Percentiles rank a stretch among this genome's conserved stretches.
phyloP scores from a whole-genome alignment of 371 early-diverging fungal genomes.

The Apophysomyces sp. region DNA sequence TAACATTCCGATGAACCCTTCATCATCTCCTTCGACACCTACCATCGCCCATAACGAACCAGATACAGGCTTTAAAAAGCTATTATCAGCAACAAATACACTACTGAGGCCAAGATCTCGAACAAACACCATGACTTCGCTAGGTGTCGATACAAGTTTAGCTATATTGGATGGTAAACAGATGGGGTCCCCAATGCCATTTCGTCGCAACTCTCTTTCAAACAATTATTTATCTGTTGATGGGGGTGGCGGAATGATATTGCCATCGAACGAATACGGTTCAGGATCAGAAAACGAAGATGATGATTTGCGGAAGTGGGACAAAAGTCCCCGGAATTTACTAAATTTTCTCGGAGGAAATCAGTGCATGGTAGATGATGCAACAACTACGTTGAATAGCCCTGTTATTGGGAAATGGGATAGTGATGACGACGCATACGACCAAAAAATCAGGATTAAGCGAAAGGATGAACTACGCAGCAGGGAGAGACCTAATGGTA shows the following conservation, averaged over 20 bases:
- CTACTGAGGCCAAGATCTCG: constrained; percentile 48
- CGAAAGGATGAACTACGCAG: constrained; percentile 14
- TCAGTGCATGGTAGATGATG: background rate
- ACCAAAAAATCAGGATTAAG: constrained; percentile 5
- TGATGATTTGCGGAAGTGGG: constrained; percentile 43
- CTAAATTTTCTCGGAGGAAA: constrained; percentile 41
- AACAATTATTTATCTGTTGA: constrained; percentile 13
- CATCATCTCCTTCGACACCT: background rate
- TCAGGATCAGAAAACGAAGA: constrained; percentile 66
- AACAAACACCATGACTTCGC: constrained; percentile 52
- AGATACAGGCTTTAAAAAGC: constrained; percentile 29
- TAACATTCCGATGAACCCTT: background rate
- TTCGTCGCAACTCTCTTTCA: constrained; percentile 36
- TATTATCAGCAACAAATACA: constrained; percentile 24
- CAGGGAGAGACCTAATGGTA: constrained; percentile 15
- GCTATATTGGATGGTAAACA: constrained; percentile 19
- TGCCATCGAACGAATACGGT: constrained; percentile 57
- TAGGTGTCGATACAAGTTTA: constrained; percentile 25
- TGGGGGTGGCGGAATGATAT: constrained; percentile 17
- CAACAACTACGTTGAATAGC: background rate
- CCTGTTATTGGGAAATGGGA: background rate
- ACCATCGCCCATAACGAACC: constrained; percentile 8
- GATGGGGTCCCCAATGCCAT: constrained; percentile 37
- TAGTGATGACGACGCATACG: constrained; percentile 5
- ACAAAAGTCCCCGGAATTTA: constrained; percentile 33